Conservation (phyloP, 306 rosid species). For the Begonia fuchsioides region DNA sequence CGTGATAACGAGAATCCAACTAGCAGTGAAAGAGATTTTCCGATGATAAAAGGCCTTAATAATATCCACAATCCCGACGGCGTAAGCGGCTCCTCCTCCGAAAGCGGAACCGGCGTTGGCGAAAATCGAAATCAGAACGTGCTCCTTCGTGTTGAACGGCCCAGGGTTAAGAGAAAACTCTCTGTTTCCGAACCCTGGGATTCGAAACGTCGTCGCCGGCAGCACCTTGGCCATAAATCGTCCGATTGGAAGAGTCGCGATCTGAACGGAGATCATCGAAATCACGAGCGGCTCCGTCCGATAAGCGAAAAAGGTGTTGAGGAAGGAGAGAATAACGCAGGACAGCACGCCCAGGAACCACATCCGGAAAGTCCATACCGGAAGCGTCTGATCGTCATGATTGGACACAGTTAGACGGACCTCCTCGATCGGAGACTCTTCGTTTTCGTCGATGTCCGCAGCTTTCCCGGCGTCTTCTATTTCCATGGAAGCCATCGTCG, state of each 20-base stretch:
- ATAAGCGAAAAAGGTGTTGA: constrained; percentile 71
- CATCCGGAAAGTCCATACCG: constrained; percentile 88
- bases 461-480: not conserved
- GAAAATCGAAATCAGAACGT: constrained; percentile 60
- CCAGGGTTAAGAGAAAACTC: constrained; percentile 51
- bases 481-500: too few relatives aligned
- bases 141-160: constrained; percentile 80
- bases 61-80: constrained; percentile 38
- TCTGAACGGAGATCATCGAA: constrained; percentile 44
- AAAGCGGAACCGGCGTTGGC: constrained; percentile 69
- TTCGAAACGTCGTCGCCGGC: constrained; percentile 20
- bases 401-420: constrained; percentile 56
- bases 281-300: constrained; percentile 55
- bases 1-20: constrained; percentile 59
- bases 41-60: constrained; percentile 48
- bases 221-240: constrained; percentile 50
- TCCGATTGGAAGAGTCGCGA: constrained; percentile 49
- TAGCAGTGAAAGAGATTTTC: constrained; percentile 32
- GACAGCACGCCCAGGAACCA: constrained; percentile 61
- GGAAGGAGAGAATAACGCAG: constrained; percentile 44
- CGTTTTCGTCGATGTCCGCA: constrained; percentile 18
- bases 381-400: constrained; percentile 46
- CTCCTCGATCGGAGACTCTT: constrained; percentile 49
- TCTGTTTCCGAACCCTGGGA: constrained; percentile 33
- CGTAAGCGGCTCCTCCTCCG: constrained; percentile 57